Base-by-base conservation (phyloP, 2,329 filamentous ascomycete species). In the Hymenoscyphus fructigenus region DNA sequence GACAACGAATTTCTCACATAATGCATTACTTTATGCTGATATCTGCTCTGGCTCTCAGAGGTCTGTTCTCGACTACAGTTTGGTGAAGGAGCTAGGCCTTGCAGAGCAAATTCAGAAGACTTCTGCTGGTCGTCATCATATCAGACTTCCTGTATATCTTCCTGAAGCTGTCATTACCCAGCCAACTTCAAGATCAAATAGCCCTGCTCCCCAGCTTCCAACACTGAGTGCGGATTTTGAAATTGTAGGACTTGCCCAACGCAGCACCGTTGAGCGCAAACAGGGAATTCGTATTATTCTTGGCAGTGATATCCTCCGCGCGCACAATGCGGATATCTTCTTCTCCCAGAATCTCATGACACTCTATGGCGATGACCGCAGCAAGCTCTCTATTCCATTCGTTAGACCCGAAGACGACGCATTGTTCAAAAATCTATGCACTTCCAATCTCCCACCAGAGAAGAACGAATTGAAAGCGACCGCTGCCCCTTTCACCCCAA, bases 271-370 rank as follows among this genome's bases (percentile, higher is more conserved):
- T 2, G 80, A 82, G 34, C 78, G 79, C 14, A 85, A 84, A 47
- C 90, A 87, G 74, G 80, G 82, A 10, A 91, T 98, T 64, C 91
- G 93, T 69, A 90, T 97, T 60, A 93, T 96, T 75, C 82, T 99
- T 65, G 94, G 95, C 47, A 97, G 92, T 74, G 94, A 98, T 77
- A 86, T 92, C 15, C 82, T 99, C 64, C 87, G 93, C 67, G 84
- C 90, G 10, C 92, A 96, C 74, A 96, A 91, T 69, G 94, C 92
- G 28, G 95, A 98, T 75, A 84, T 99, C 12, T 80, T 98, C 26
- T 92, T 99, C 72, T 98, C 95, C 0, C 91, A 93, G 69, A 97
- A 97, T 74, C 90, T 90, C 68, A 87, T 99, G 81, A 90, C 91
- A 0, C 82, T 98, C 32, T 93, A 93, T 70, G 92, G 96, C 71